Evolutionary conservation across 805 yeast species (phyloP).

Genomic region (Metschnikowia borealis): DNA sequence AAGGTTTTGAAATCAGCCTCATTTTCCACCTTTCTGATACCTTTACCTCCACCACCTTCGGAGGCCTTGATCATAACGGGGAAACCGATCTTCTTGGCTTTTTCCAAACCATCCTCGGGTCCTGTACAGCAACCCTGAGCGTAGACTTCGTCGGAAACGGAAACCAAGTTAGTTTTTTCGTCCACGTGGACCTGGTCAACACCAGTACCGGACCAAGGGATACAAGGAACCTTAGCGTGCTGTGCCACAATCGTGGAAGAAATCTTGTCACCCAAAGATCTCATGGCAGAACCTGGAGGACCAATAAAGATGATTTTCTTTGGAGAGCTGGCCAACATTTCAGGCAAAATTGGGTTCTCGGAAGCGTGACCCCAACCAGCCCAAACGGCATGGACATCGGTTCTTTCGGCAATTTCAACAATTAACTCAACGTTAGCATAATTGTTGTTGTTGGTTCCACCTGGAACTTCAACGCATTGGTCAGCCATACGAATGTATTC

Average conservation of each 20-base stretch:
- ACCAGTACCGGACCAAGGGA: slow-evolving; percentile 99
- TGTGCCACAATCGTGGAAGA: slow-evolving; percentile 98
- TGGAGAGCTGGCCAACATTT: slow-evolving; percentile 87
- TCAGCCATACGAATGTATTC: slow-evolving; percentile 99
- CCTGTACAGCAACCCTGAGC: slow-evolving; percentile 81
- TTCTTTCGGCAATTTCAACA: slow-evolving; percentile 95
- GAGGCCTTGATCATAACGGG: slow-evolving; percentile 99
- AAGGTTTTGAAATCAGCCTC: slow-evolving; percentile 73
- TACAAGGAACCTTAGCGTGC: slow-evolving; percentile 97
- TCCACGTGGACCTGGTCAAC: slow-evolving; percentile 78
- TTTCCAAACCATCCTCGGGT: slow-evolving; percentile 84
- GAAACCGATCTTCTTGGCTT: slow-evolving; percentile 87
- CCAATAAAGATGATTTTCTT: slow-evolving; percentile 91
- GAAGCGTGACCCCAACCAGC: slow-evolving; percentile 99
- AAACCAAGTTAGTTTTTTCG: slow-evolving; percentile 67
- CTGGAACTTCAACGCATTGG: slow-evolving; percentile 96
- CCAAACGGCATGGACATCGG: slow-evolving; percentile 98
- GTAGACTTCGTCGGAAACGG: slow-evolving; percentile 81
- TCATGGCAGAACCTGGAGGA: slow-evolving; percentile 99
- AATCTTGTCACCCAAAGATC: slow-evolving; percentile 98
- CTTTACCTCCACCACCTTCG: slow-evolving; percentile 99
- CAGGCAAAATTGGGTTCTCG: slow-evolving; percentile 96
- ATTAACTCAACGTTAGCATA: slow-evolving; percentile 97
- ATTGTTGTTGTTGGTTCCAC: slow-evolving; percentile 98
- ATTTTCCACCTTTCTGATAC: slow-evolving; percentile 91